Evolutionary conservation across 2,329 filamentous ascomycete species (phyloP), one percentile per base, ranked within the genome.

Genomic region (Aureobasidium vineae): DNA sequence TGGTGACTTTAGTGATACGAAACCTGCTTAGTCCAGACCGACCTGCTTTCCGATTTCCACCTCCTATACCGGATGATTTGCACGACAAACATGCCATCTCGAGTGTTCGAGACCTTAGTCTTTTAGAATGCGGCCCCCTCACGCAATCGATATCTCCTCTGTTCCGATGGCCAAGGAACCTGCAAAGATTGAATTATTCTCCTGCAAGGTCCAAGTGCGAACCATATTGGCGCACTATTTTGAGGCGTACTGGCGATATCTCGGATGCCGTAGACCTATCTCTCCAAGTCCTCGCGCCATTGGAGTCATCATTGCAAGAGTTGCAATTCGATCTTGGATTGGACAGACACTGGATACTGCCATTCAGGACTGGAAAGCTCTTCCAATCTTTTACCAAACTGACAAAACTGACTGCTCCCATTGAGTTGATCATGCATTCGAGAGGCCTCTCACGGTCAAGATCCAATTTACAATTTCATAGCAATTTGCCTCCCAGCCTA

Each of bases 191-290:
- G n/a, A 16, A 26, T n/a, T 61, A 61, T 31, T 16, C 41, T 19
- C 57, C 57, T 10, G 13, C n/a, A 7, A 28, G 57, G 16, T 61
- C 57, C 11, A 61, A 61, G 13, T 61, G 57, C 45, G 57, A 49
- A 13, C 57, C 57, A 2, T 61, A 61, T 38, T 61, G 57, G 57
- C 57, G 57, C 7, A 43, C 41, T 2, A 61, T 61, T 13, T n/a
- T 61, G 6, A 15, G 57, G 8, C 41, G 57, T 1, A 61, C 28
- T 3, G 57, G 57, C 15, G 57, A 61, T 13, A 61, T 61, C 2
- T 61, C 57, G 10, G 57, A 61, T n/a, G 57, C 57, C 1, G 57
- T 61, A 4, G 57, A 61, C 3, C 11, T 23, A 2, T 19, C 57
- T 19, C 2, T 61, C 3, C 2, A 36, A 5, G 57, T 49, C 5